Conservation (phyloP, 768 basidiomycete genomes). For the Kwoniella newhampshirensis region DNA sequence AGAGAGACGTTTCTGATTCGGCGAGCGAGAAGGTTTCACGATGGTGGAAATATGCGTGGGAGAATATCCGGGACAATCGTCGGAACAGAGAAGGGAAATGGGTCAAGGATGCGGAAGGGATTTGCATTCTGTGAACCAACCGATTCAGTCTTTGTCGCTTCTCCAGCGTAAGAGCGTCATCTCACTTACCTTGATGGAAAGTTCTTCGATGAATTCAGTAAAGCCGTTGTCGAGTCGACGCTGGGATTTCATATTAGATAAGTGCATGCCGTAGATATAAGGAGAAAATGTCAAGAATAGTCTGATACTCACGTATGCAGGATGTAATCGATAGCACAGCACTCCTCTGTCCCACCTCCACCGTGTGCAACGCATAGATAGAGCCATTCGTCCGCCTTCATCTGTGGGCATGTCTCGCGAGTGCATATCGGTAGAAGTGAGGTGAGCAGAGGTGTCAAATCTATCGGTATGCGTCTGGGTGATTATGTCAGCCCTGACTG, state of each 20-base stretch:
- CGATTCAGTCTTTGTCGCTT: too few relatives aligned
- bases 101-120: conserved; percentile 75
- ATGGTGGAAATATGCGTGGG: conserved; percentile 94
- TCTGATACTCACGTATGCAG: conserved; percentile 50
- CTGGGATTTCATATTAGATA: conserved; percentile 59
- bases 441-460: conserved; percentile 49
- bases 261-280: too few relatives aligned
- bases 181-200: conserved; percentile 87
- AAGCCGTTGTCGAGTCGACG: conserved; percentile 85
- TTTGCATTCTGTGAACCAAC: conserved; percentile 63
- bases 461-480: conserved; percentile 51
- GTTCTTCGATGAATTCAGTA: conserved; percentile 83
- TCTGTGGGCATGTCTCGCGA: conserved; percentile 82
- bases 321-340: conserved; percentile 91
- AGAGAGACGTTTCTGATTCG: conserved; percentile 77
- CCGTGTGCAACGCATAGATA: conserved; percentile 93
- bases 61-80: conserved; percentile 89
- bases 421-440: conserved; percentile 60
- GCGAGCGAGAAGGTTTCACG: conserved; percentile 73
- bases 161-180: too few relatives aligned
- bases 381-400: conserved; percentile 99
- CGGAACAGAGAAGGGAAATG: conserved; percentile 88
- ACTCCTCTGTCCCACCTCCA: conserved; percentile 60
- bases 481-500: background rate
- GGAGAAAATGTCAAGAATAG: too few relatives aligned